Conservation (phyloP, 2,329 filamentous ascomycete genomes). For the Xylaria sp. region DNA sequence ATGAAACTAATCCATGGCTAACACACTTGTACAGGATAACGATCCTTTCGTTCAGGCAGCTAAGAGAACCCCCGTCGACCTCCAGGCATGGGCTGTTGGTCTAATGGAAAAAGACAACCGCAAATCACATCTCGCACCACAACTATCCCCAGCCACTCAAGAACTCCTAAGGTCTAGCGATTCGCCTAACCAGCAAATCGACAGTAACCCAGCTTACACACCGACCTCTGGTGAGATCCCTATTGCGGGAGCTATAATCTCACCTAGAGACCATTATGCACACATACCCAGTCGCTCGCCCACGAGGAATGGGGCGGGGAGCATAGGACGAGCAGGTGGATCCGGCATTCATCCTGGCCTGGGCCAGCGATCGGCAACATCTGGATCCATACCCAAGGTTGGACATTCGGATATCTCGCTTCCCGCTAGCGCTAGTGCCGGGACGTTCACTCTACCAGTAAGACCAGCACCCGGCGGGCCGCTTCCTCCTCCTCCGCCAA, state of each 20-base stretch:
- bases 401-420: constrained; percentile 51
- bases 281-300: constrained; percentile 63
- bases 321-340: constrained; percentile 59
- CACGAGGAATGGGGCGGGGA: constrained; percentile 60
- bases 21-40: constrained; percentile 71
- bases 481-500: constrained; percentile 69
- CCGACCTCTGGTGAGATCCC: constrained; percentile 80
- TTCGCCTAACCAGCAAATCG: constrained; percentile 65
- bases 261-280: constrained; percentile 61
- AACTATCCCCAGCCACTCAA: constrained; percentile 80
- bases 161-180: constrained; percentile 75
- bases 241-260: constrained; percentile 68
- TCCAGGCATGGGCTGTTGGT: constrained; percentile 91
- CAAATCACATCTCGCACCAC: constrained; percentile 89
- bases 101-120: constrained; percentile 96
- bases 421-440: constrained; percentile 57
- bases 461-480: constrained; percentile 70
- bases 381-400: constrained; percentile 64
- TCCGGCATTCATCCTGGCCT: constrained; percentile 63
- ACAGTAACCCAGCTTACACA: constrained; percentile 62
- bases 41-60: constrained; percentile 96
- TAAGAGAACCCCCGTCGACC: constrained; percentile 93
- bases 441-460: constrained; percentile 72
- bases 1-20: constrained; percentile 40
- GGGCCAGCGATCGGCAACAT: constrained; percentile 62